Base-by-base conservation (phyloP, 2,329 filamentous ascomycete species). In the Cytospora mali region DNA sequence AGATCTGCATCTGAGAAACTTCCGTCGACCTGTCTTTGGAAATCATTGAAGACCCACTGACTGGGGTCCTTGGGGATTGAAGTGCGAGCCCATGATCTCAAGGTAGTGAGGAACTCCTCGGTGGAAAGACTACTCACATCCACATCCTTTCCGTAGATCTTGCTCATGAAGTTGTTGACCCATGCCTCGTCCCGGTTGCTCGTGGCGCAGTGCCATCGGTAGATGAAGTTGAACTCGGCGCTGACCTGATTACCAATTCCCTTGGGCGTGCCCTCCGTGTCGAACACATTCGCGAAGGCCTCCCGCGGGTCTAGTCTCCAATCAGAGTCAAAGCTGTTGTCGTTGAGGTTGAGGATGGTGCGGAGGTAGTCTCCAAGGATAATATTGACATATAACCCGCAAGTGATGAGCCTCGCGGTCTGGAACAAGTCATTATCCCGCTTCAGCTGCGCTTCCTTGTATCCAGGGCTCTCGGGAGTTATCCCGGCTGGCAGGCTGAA, bases 171-270 rank as follows among this genome's bases (percentile, higher is more conserved):
- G 16, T 81, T 75, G 52, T 87, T 79, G 21, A 84, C 84, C 85
- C 86, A 90, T 48, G 79, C 76, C 69, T 88, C 85, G 65, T 89
- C 87, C 25, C 80, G 79, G 66, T 81, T 76, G 4, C 83, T 86
- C 56, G 88, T 82, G 49, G 81, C 82, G 1, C 82, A 84, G 72
- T 90, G 87, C 79, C 85, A 90, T 28, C 87, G 79, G 69, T 90
- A 90, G 1, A 89, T 77, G 29, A 89, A 76, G 64, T 89, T 89
- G 74, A 90, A 90, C 71, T 90, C 87, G 3, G 85, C 86, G 49
- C 83, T 87, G 52, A 89, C 86, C 67, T 89, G 85, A 68, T 90
- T 90, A 14, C 87, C 87, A 3, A 85, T 79, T 1, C 84, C 87
- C 52, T 84, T 77, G 0, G 80, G 76, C 1, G 83, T 78, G 7